Conservation (phyloP, 345 rosid genomes). For the Orychophragmus violaceus region DNA sequence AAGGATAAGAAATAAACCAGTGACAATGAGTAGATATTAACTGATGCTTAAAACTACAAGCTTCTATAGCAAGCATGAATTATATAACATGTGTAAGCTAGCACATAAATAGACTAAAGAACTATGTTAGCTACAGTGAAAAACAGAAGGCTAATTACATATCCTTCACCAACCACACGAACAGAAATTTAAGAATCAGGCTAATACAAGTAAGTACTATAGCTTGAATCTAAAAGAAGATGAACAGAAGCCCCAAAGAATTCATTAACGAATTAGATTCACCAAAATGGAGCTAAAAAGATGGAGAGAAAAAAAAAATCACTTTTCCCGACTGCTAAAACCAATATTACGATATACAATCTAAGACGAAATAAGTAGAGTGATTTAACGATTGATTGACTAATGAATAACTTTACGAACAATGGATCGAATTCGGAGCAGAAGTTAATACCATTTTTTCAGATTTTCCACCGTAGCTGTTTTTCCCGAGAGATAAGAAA, state of each 20-base stretch:
- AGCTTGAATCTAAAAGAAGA: neutral
- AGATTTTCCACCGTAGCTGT: neutral
- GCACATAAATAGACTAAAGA: neutral
- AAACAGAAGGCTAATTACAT: neutral
- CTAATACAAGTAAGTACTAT: neutral
- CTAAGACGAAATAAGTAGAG: neutral
- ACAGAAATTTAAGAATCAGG: neutral
- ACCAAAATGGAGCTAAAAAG: neutral
- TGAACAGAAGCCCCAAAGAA: neutral
- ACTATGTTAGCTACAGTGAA: neutral
- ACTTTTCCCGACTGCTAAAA: neutral
- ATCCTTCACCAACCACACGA: neutral
- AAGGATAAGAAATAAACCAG: neutral
- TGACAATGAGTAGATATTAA: neutral
- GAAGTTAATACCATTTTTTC: constrained; percentile 1
- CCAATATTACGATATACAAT: neutral
- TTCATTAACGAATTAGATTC: neutral
- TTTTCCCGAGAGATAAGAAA: neutral
- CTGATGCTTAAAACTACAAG: neutral
- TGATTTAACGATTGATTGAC: neutral
- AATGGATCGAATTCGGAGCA: neutral
- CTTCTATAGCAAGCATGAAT: neutral
- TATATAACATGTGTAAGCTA: neutral
- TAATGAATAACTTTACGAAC: neutral
- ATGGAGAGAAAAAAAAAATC: neutral